Percentiles rank a stretch among this genome's conserved stretches.
phyloP scores from a whole-genome alignment of 192 early-diverging fungal species.

The Coemansia sp. region DNA sequence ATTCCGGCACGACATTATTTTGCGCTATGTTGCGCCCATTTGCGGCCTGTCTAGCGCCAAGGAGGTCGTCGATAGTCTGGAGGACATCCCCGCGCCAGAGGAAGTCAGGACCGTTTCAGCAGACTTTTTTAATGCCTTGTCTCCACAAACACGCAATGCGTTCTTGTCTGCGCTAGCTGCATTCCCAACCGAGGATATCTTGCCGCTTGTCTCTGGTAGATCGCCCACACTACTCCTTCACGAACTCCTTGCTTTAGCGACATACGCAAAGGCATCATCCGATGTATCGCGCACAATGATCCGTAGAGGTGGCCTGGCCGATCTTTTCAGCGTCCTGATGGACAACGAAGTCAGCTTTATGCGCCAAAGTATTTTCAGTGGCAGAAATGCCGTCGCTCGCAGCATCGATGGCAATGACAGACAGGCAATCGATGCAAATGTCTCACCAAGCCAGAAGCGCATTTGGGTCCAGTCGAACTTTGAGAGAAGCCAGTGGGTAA shows the following conservation, averaged over 20 bases:
- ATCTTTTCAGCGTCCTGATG: conserved; percentile 28
- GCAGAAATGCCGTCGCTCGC: conserved; percentile 14
- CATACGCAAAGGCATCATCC: background rate
- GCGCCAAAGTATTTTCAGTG: conserved; percentile 32
- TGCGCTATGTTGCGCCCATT: conserved; percentile 2
- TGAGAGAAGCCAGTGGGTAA: conserved; percentile 27
- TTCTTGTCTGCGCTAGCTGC: conserved; percentile 24
- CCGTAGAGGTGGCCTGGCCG: background rate
- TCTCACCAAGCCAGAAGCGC: conserved; percentile 3
- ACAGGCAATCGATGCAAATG: conserved; percentile 7
- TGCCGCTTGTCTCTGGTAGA: conserved; percentile 7
- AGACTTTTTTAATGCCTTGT: conserved; percentile 3
- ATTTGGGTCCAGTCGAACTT: conserved; percentile 36
- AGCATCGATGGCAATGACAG: conserved; percentile 11
- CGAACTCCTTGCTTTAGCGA: background rate
- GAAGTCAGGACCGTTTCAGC: conserved; percentile 6
- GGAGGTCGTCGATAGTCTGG: background rate
- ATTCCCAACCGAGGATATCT: conserved; percentile 26
- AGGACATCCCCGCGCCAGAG: background rate
- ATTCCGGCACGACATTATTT: conserved; percentile 4
- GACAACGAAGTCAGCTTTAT: conserved; percentile 45
- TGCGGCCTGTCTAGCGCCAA: background rate
- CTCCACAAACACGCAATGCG: conserved; percentile 10
- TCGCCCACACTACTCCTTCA: conserved; percentile 18
- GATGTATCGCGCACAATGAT: background rate